A percentile compares a stretch with the other conserved stretches of the same genome.
Evolutionary conservation across 257 asterid species (phyloP).

Genomic region (Solanum etuberosum): DNA sequence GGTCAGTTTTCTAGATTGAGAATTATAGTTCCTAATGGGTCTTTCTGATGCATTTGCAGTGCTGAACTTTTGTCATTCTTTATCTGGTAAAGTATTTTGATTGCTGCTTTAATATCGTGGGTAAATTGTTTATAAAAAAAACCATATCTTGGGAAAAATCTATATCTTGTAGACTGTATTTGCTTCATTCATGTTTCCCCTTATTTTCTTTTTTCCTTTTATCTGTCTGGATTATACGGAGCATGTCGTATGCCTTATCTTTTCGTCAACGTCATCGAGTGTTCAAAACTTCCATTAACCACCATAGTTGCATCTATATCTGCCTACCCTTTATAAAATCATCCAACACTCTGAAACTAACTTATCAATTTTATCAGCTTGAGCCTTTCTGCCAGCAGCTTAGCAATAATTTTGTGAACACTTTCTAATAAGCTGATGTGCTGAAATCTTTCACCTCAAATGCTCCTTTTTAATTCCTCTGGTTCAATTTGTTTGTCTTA

Average conservation of each 20-base stretch:
- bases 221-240: background rate
- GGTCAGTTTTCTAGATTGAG: conserved; percentile 23
- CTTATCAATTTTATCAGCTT: background rate
- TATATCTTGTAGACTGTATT: background rate
- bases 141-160: background rate
- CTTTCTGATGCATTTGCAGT: background rate
- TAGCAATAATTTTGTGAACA: background rate
- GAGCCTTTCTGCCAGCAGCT: background rate
- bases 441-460: background rate
- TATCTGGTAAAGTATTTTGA: background rate
- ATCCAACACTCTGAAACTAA: background rate
- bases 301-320: background rate
- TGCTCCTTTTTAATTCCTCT: background rate
- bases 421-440: background rate
- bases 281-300: background rate
- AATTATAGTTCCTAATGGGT: background rate
- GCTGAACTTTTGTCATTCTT: background rate
- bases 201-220: background rate
- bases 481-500: background rate
- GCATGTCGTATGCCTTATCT: background rate
- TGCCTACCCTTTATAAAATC: background rate
- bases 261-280: background rate
- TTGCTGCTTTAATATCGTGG: background rate
- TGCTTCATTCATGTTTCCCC: background rate
- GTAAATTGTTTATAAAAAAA: background rate